These are phyloP conservation scores for Anthracocystis walkeri DNA, from an alignment of 1,284 basidiomycete species.

Conservation along the genomic window DNA sequence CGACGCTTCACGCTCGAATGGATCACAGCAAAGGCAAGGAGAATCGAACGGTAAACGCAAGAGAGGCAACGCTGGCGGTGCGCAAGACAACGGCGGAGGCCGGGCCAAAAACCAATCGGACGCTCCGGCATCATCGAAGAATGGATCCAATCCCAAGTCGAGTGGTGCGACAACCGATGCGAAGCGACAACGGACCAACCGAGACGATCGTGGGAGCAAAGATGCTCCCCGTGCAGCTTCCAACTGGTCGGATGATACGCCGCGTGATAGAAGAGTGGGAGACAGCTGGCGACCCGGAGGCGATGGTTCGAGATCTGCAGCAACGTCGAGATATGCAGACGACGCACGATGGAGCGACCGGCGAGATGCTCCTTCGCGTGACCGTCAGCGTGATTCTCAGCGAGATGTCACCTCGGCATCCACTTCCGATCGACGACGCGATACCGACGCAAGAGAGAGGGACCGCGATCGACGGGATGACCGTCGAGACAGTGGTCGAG, in stretches of 20 bases:
- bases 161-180: slow-evolving; percentile 9
- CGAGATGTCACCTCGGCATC: slow-evolving; percentile 14
- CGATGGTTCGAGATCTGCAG: slow-evolving; percentile 9
- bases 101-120: not conserved
- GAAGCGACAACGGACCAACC: slow-evolving; percentile 26
- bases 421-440: slow-evolving; percentile 22
- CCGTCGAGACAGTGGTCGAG: slow-evolving; percentile 16
- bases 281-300: slow-evolving; percentile 38
- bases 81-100: not conserved
- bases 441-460: slow-evolving; percentile 9
- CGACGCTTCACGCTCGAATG: not conserved
- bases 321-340: slow-evolving; percentile 10
- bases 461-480: slow-evolving; percentile 22
- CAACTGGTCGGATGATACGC: slow-evolving; percentile 29
- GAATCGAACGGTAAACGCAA: slow-evolving; percentile 28
- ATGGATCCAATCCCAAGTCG: not conserved
- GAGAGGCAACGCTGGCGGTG: slow-evolving; percentile 14
- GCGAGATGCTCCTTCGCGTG: slow-evolving; percentile 12
- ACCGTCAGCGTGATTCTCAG: slow-evolving; percentile 14
- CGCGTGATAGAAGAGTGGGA: slow-evolving; percentile 22
- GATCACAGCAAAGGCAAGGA: slow-evolving; percentile 6
- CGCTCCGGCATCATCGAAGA: not conserved
- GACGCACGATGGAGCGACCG: slow-evolving; percentile 21
- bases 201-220: slow-evolving; percentile 17
- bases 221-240: slow-evolving; percentile 8